Percentiles rank a stretch among this genome's conserved stretches.
phyloP scores from a whole-genome alignment of 2,329 filamentous ascomycete species.

The Dactylellina cionopaga region DNA sequence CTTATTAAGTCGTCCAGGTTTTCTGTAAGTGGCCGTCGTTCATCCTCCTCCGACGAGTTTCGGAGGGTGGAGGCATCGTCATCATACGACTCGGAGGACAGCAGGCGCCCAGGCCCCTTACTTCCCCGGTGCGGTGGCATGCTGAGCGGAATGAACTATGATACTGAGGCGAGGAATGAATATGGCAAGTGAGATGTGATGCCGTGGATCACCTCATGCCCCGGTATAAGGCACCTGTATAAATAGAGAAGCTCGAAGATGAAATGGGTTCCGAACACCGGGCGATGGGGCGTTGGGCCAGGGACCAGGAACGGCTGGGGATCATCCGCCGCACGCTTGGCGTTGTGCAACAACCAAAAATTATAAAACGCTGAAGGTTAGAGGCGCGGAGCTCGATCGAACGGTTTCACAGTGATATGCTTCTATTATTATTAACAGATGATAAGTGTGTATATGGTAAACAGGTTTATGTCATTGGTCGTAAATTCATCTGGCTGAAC shows the following conservation, averaged over 20 bases:
- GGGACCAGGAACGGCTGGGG: constrained; percentile 14
- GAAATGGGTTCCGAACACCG: not conserved
- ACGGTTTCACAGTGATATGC: not conserved
- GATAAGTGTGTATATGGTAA: too few relatives aligned
- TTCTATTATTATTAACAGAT: not conserved
- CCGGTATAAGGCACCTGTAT: not conserved
- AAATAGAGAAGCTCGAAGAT: not conserved
- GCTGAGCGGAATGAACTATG: constrained; percentile 12
- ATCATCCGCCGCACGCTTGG: constrained; percentile 21
- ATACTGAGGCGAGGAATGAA: constrained; percentile 15
- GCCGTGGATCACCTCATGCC: constrained; percentile 22
- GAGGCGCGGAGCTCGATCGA: too few relatives aligned
- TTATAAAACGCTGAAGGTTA: too few relatives aligned
- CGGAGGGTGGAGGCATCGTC: constrained; percentile 75
- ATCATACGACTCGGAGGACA: constrained; percentile 73
- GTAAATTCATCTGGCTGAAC: constrained; percentile 18
- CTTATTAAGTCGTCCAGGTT: constrained; percentile 68
- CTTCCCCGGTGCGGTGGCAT: constrained; percentile 44
- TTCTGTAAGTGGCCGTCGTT: constrained; percentile 80
- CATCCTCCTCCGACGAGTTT: constrained; percentile 66
- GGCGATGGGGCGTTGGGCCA: not conserved
- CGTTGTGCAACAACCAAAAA: constrained; percentile 4
- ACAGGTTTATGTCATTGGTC: too few relatives aligned
- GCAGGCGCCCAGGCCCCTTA: constrained; percentile 61
- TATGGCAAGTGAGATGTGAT: constrained; percentile 8